phyloP scores from a whole-genome alignment of 768 basidiomycete genomes.

The Trametes elegans region DNA sequence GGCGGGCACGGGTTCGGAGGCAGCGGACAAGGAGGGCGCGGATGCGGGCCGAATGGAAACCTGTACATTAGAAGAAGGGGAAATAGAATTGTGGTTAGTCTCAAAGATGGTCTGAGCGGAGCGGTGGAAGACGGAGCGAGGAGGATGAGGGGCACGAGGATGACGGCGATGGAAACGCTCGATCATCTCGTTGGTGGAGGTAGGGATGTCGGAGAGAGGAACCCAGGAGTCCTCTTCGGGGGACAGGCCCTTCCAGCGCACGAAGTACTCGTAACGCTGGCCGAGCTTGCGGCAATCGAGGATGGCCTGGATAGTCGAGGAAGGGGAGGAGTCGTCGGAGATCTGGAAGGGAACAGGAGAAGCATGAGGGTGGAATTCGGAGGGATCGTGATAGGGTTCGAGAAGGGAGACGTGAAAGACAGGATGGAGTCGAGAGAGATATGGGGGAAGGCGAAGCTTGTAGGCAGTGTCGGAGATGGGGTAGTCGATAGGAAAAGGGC shows the following conservation, averaged over 20 bases:
- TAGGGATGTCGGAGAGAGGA: slow-evolving; percentile 36
- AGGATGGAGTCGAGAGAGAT: slow-evolving; percentile 35
- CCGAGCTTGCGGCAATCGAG: slow-evolving; percentile 36
- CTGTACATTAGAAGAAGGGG: background rate
- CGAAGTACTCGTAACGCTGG: slow-evolving; percentile 37
- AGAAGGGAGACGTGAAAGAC: slow-evolving; percentile 40
- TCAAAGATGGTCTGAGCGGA: background rate
- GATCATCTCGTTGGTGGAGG: slow-evolving; percentile 29
- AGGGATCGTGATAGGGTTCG: slow-evolving; percentile 29
- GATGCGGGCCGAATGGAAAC: background rate
- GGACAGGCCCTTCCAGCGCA: slow-evolving; percentile 27
- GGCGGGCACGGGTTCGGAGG: background rate
- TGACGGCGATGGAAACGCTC: slow-evolving; percentile 36
- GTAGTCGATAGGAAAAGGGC: background rate
- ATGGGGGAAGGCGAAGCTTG: slow-evolving; percentile 30
- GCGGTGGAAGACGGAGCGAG: slow-evolving; percentile 16
- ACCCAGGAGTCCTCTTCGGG: slow-evolving; percentile 37
- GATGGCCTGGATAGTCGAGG: slow-evolving; percentile 25
- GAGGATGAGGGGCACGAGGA: slow-evolving; percentile 32
- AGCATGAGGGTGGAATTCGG: slow-evolving; percentile 32
- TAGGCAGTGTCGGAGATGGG: slow-evolving; percentile 22
- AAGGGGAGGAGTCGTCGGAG: background rate
- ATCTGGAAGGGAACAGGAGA: slow-evolving; percentile 7
- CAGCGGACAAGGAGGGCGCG: background rate
- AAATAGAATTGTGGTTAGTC: background rate